Conservation (phyloP, 345 rosid species). For the thale cress (Arabidopsis thaliana) region DNA sequence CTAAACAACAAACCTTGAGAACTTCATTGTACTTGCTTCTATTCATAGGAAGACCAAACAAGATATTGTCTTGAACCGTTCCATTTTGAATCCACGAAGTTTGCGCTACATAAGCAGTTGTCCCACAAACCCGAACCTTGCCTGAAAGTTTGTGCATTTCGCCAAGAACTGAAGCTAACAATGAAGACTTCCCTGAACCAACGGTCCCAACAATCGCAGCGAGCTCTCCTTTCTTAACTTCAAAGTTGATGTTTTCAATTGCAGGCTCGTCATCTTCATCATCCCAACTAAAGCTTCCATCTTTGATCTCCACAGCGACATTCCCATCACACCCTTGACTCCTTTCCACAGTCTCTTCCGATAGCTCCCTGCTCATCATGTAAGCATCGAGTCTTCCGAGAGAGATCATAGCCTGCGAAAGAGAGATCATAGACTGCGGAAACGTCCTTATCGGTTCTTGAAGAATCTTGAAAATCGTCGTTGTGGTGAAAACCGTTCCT, state of each 20-base stretch:
- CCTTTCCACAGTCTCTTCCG: conserved; percentile 62
- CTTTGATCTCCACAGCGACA: conserved; percentile 66
- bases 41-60: conserved; percentile 88
- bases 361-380: conserved; percentile 82
- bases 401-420: conserved; percentile 95
- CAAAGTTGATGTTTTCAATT: conserved; percentile 64
- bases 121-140: conserved; percentile 78
- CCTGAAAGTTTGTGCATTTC: conserved; percentile 95
- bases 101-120: conserved; percentile 92
- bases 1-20: conserved; percentile 78
- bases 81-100: conserved; percentile 96
- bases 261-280: conserved; percentile 79
- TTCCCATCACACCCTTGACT: conserved; percentile 59
- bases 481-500: conserved; percentile 86
- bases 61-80: conserved; percentile 85
- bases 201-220: conserved; percentile 93
- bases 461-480: conserved; percentile 82
- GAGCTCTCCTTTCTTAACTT: conserved; percentile 78
- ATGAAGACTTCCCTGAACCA: conserved; percentile 92
- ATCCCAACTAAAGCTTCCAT: conserved; percentile 88
- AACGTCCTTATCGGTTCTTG: conserved; percentile 91
- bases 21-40: conserved; percentile 65
- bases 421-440: conserved; percentile 93
- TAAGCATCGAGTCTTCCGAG: conserved; percentile 74
- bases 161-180: conserved; percentile 83